A percentile compares a stretch with the other conserved stretches of the same genome.
phyloP scores from a whole-genome alignment of 1,139 yeast species.

The Pichia sp. region DNA sequence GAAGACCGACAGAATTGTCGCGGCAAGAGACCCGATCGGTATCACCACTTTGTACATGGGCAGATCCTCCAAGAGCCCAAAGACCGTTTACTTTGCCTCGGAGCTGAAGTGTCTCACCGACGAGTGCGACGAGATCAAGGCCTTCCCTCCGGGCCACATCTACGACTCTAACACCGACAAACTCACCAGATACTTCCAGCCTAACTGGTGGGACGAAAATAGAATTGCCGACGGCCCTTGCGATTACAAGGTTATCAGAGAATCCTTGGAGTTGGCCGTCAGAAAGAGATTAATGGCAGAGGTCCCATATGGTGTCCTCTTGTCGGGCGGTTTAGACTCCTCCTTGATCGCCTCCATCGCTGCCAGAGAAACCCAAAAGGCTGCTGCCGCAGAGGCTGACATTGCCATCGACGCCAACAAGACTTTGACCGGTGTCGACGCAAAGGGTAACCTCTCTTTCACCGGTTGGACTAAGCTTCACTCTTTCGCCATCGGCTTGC shows the following conservation, averaged over 20 bases:
- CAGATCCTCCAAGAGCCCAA: conserved; percentile 62
- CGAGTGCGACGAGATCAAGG: conserved; percentile 86
- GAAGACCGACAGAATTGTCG: conserved; percentile 77
- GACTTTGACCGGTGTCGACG: conserved; percentile 89
- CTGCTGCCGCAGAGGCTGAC: conserved; percentile 48
- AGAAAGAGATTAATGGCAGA: conserved; percentile 99
- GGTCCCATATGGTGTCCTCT: conserved; percentile 94
- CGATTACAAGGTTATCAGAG: conserved; percentile 69
- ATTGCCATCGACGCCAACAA: conserved; percentile 48
- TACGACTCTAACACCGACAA: conserved; percentile 88
- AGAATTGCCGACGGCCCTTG: conserved; percentile 71
- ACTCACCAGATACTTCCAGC: conserved; percentile 81
- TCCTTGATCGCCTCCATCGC: conserved; percentile 96
- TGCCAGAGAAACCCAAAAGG: conserved; percentile 87
- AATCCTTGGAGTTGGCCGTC: conserved; percentile 85
- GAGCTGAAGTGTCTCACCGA: conserved; percentile 91
- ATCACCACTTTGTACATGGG: conserved; percentile 97
- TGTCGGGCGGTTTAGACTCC: conserved; percentile 96
- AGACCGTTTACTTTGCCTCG: conserved; percentile 83
- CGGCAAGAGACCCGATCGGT: conserved; percentile 98
- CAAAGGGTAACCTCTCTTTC: conserved; percentile 71
- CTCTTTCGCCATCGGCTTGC: conserved; percentile 95
- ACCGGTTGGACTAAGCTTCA: conserved; percentile 85
- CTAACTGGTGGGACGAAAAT: conserved; percentile 87
- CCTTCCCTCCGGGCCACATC: conserved; percentile 98